A percentile compares a stretch with the other conserved stretches of the same genome.
Conservation (phyloP, 1,284 basidiomycete genomes). For the Paramarasmius palmivorus region DNA sequence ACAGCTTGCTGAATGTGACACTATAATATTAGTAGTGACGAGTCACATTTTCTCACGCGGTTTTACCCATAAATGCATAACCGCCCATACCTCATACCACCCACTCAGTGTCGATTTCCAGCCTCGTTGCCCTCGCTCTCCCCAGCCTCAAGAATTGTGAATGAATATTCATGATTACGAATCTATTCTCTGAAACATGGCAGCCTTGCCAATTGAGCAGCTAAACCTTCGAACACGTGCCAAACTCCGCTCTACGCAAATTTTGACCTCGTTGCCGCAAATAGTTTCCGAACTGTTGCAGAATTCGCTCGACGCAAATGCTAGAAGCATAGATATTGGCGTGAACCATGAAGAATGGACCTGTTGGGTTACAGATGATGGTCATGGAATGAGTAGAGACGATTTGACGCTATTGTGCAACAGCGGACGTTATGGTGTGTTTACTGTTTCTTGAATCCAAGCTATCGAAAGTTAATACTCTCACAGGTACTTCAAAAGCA, state of each 20-base stretch:
- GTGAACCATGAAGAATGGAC: slow-evolving; percentile 71
- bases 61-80: no score
- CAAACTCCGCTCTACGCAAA: slow-evolving; percentile 78
- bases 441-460: neutral
- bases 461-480: neutral
- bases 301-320: slow-evolving; percentile 78
- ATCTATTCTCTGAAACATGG: slow-evolving; percentile 1
- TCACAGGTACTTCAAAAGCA: slow-evolving; percentile 71
- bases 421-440: slow-evolving; percentile 68
- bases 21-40: no score
- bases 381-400: slow-evolving; percentile 66
- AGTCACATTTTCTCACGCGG: no score
- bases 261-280: slow-evolving; percentile 78
- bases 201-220: slow-evolving; percentile 30
- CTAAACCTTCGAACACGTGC: slow-evolving; percentile 57
- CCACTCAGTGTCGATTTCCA: no score
- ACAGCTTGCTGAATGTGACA: no score
- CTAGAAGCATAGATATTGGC: slow-evolving; percentile 62
- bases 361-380: slow-evolving; percentile 85
- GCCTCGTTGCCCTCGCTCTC: neutral
- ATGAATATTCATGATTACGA: neutral
- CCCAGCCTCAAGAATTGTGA: neutral
- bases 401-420: slow-evolving; percentile 56
- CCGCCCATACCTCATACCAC: no score
- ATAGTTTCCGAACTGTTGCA: slow-evolving; percentile 83